Evolutionary conservation across 129 eudicot species (phyloP).

Genomic region (Pseudognaphalium luteoalbum): DNA sequence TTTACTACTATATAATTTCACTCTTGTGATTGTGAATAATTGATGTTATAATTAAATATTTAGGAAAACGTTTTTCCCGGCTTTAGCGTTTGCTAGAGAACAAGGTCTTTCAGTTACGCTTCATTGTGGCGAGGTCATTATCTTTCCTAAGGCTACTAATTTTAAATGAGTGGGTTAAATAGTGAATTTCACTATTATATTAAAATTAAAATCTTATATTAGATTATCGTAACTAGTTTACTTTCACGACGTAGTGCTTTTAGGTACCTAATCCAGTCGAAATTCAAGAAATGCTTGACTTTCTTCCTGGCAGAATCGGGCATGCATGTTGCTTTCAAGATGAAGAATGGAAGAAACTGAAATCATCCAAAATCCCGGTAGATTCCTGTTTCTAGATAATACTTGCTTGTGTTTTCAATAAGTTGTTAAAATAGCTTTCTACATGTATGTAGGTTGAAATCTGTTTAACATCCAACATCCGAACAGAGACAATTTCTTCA

Average conservation of each 20-base stretch:
- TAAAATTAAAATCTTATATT: background rate
- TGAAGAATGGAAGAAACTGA: constrained; percentile 69
- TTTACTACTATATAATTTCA: background rate
- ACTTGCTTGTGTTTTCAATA: background rate
- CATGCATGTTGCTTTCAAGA: constrained; percentile 96
- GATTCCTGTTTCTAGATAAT: background rate
- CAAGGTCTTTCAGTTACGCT: constrained; percentile 82
- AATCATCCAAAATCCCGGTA: constrained; percentile 71
- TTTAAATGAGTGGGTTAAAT: background rate
- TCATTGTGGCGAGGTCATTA: constrained; percentile 91
- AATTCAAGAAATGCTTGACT: constrained; percentile 76
- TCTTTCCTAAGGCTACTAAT: background rate
- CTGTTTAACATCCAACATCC: constrained; percentile 89
- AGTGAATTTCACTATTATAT: background rate
- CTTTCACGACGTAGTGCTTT: constrained; percentile 48
- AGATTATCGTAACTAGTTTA: constrained; percentile 32
- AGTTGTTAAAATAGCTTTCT: background rate
- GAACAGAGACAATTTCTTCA: constrained; percentile 72
- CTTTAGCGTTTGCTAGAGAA: constrained; percentile 73
- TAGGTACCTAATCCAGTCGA: constrained; percentile 92
- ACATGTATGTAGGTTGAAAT: constrained; percentile 69
- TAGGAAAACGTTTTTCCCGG: constrained; percentile 76
- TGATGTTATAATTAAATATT: constrained; percentile 11
- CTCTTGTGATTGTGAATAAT: background rate
- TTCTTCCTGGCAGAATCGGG: constrained; percentile 86